phyloP scores from a whole-genome alignment of 345 rosid genomes.

The Passiflora organensis region DNA sequence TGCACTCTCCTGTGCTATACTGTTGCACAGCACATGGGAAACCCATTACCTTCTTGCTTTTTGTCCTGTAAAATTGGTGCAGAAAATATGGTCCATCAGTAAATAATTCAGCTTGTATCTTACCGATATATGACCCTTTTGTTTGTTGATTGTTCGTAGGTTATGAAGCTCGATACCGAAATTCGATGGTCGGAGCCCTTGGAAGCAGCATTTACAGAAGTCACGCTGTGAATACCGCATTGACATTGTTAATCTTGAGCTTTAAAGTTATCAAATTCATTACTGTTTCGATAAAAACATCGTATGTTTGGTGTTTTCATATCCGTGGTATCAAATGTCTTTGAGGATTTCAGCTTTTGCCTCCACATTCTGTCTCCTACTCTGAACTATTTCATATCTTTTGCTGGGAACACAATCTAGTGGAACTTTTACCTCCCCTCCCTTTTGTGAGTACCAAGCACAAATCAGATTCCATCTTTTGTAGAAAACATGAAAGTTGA shows the following conservation, averaged over 20 bases:
- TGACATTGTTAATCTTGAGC: constrained; percentile 24
- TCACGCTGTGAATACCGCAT: constrained; percentile 20
- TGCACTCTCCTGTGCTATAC: constrained; percentile 21
- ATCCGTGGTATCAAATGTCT: constrained; percentile 18
- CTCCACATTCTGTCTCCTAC: constrained; percentile 14
- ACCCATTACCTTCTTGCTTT: constrained; percentile 30
- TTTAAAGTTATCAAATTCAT: not conserved
- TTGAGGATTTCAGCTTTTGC: constrained; percentile 36
- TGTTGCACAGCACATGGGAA: constrained; percentile 44
- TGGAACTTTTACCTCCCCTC: constrained; percentile 21
- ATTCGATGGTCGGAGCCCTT: constrained; percentile 50
- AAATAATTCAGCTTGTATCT: constrained; percentile 27
- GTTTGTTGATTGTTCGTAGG: constrained; percentile 13
- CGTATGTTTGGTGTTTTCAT: not conserved
- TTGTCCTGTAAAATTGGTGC: constrained; percentile 47
- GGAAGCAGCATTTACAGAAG: constrained; percentile 36
- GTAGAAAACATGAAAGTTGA: constrained; percentile 44
- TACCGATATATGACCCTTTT: constrained; percentile 27
- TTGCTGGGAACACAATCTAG: constrained; percentile 29
- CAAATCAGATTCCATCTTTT: constrained; percentile 17
- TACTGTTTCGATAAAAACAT: constrained; percentile 6
- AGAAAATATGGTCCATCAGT: constrained; percentile 27
- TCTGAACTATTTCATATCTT: constrained; percentile 17
- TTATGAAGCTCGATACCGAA: constrained; percentile 51
- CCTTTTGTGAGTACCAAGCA: constrained; percentile 11